Evolutionary conservation across 352 stramenopile genomes (phyloP).

Genomic region (Phytophthora multivora): DNA sequence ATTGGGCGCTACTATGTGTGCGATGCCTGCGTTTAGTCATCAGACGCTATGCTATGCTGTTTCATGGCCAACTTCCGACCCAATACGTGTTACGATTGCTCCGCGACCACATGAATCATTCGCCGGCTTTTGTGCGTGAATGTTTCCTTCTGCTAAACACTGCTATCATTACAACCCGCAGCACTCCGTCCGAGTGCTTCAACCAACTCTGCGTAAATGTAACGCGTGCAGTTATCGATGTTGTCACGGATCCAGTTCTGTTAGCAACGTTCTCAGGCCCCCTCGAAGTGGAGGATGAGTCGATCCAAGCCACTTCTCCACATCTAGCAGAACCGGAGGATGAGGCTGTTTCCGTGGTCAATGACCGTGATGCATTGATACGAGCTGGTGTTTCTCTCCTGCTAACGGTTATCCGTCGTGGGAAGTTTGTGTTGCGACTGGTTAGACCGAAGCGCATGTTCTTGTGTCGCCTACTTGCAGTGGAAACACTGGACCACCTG

Average conservation of each 20-base stretch:
- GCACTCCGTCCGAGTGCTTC: slow-evolving; percentile 66
- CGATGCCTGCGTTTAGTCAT: slow-evolving; percentile 74
- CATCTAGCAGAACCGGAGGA: slow-evolving; percentile 55
- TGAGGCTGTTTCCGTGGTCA: slow-evolving; percentile 62
- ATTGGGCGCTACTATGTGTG: slow-evolving; percentile 62
- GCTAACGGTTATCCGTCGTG: slow-evolving; percentile 68
- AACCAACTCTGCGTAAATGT: slow-evolving; percentile 58
- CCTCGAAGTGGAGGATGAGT: slow-evolving; percentile 30
- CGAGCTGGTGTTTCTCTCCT: slow-evolving; percentile 71
- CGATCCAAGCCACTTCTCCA: slow-evolving; percentile 28
- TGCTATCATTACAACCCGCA: slow-evolving; percentile 71
- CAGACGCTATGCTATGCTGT: slow-evolving; percentile 77
- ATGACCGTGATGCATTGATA: slow-evolving; percentile 68
- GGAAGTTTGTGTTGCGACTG: slow-evolving; percentile 70
- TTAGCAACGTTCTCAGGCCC: slow-evolving; percentile 51
- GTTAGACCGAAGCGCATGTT: slow-evolving; percentile 74
- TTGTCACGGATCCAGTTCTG: slow-evolving; percentile 63
- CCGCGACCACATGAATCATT: slow-evolving; percentile 65
- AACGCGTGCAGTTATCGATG: slow-evolving; percentile 53
- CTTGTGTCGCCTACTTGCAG: slow-evolving; percentile 69
- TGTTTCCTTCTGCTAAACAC: slow-evolving; percentile 80
- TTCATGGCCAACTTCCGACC: slow-evolving; percentile 76
- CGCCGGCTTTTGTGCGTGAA: slow-evolving; percentile 65
- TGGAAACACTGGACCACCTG: slow-evolving; percentile 78
- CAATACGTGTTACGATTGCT: slow-evolving; percentile 50